Evolutionary conservation across 2,329 filamentous ascomycete genomes (phyloP), one percentile per base, ranked within the genome.

Genomic region (Corniculantispora saksenae): DNA sequence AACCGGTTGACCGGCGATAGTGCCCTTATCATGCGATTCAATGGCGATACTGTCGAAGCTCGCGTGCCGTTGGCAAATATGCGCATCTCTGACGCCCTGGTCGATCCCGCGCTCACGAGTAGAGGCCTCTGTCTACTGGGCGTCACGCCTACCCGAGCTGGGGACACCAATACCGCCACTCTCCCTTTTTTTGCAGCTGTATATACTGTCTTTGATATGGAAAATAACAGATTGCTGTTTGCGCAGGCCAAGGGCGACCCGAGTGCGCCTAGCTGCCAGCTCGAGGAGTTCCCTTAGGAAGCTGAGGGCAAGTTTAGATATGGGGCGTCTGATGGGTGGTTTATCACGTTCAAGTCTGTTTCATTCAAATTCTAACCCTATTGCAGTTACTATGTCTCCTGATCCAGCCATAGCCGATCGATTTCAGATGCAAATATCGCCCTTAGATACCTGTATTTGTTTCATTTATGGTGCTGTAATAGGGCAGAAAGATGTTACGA

Each of bases 201-300:
- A 17, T 61, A 61, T 21, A 61, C 59, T 15, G 59, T 61, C 32
- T 61, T 61, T 32, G 59, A 54, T 23, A 47, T 61, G 21, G 59
- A 43, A 32, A 29, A 43, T 25, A 43, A 43, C 19, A 61, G 47
- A 10, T 23, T 61, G 47, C 29, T 25, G 9, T 61, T 61, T 13
- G 59, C 59, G 3, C 59, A 27, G 32, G 59, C 59, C 43, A 35
- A 25, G 29, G 56, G 43, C n/a, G 56, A 59, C 27, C 56, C 56
- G 12, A n/a, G 27, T 43, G 56, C 13, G 19, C 40, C 56, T 10
- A 40, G 40, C 38, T 38, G 21, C 13, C 38, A 48, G 27, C 56
- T 58, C 17, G 38, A 43, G 38, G 38, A 43, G 38, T 43, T 43
- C 17, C 38, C 38, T 13, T 43, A 43, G 35, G 35, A 8, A 38